A percentile compares a stretch with the other conserved stretches of the same genome.
phyloP scores from a whole-genome alignment of 495 filamentous ascomycete genomes.

The Hamigera avellanea region DNA sequence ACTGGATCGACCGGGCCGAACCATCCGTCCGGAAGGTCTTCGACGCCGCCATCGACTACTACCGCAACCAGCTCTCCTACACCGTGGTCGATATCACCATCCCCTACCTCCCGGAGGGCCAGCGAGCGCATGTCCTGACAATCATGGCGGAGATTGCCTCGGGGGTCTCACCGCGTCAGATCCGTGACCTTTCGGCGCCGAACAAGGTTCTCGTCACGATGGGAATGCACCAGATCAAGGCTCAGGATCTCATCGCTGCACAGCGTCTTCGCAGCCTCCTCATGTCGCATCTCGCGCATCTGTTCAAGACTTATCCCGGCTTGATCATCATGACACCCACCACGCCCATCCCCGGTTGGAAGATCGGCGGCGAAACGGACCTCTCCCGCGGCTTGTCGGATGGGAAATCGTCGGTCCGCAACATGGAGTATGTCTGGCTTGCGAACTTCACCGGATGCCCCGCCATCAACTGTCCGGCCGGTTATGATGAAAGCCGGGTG shows the following conservation, averaged over 20 bases:
- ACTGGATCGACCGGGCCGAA: slow-evolving; percentile 66
- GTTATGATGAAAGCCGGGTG: slow-evolving; percentile 48
- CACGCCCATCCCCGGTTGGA: slow-evolving; percentile 66
- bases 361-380: slow-evolving; percentile 41
- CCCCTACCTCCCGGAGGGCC: slow-evolving; percentile 62
- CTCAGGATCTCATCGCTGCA: slow-evolving; percentile 58
- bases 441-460: slow-evolving; percentile 79
- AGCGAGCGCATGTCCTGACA: slow-evolving; percentile 68
- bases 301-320: slow-evolving; percentile 64
- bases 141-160: slow-evolving; percentile 60
- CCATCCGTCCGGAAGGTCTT: slow-evolving; percentile 49
- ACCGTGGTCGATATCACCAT: slow-evolving; percentile 59
- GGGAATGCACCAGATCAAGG: slow-evolving; percentile 47
- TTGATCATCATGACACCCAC: slow-evolving; percentile 74
- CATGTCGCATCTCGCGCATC: slow-evolving; percentile 69
- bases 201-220: slow-evolving; percentile 65
- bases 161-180: slow-evolving; percentile 22
- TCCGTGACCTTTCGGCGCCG: slow-evolving; percentile 46
- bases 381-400: slow-evolving; percentile 60
- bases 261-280: slow-evolving; percentile 64
- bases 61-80: slow-evolving; percentile 49
- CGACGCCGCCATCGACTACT: slow-evolving; percentile 48
- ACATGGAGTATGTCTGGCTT: slow-evolving; percentile 82
- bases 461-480: slow-evolving; percentile 65
- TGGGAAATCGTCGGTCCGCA: slow-evolving; percentile 56